Percentiles rank a stretch among this genome's conserved stretches.
Conservation (phyloP, 768 basidiomycete species). For the Cantharellus cinnabarinus region DNA sequence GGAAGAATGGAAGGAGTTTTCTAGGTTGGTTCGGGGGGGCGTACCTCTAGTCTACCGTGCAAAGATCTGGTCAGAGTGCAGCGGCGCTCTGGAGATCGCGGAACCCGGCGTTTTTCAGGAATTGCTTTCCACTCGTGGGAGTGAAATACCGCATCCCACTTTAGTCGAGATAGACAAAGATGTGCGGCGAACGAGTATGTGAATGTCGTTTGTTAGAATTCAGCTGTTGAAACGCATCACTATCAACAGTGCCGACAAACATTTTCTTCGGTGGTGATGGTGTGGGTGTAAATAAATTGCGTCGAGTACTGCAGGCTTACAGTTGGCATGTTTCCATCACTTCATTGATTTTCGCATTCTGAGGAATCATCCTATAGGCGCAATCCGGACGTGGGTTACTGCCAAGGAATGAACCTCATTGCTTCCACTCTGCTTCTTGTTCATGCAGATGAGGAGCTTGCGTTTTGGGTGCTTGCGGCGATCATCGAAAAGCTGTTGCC, state of each 20-base stretch:
- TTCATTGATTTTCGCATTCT: background rate
- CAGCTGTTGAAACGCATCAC: background rate
- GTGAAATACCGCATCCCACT: slow-evolving; percentile 11
- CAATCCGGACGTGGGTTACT: slow-evolving; percentile 83
- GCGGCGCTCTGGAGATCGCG: slow-evolving; percentile 74
- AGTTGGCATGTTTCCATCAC: slow-evolving; percentile 42
- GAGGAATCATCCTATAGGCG: slow-evolving; percentile 31
- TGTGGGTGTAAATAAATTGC: slow-evolving; percentile 76
- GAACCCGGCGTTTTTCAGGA: slow-evolving; percentile 85
- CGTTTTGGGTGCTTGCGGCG: slow-evolving; percentile 84
- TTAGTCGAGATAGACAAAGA: slow-evolving; percentile 87
- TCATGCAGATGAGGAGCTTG: slow-evolving; percentile 88
- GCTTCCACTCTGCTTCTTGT: slow-evolving; percentile 86
- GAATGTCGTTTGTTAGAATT: background rate
- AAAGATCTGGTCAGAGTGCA: slow-evolving; percentile 86
- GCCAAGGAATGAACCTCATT: slow-evolving; percentile 88
- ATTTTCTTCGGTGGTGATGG: slow-evolving; percentile 97
- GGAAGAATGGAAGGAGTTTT: slow-evolving; percentile 63
- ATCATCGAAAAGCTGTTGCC: slow-evolving; percentile 82
- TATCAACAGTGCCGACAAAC: slow-evolving; percentile 48
- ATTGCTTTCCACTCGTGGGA: slow-evolving; percentile 30
- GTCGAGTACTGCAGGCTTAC: slow-evolving; percentile 78
- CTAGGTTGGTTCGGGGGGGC: slow-evolving; percentile 58
- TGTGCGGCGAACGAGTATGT: slow-evolving; percentile 46
- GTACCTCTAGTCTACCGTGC: slow-evolving; percentile 76